Evolutionary conservation across 1,139 yeast species (phyloP).

Genomic region (Kurtzmaniella quercitrusa): DNA sequence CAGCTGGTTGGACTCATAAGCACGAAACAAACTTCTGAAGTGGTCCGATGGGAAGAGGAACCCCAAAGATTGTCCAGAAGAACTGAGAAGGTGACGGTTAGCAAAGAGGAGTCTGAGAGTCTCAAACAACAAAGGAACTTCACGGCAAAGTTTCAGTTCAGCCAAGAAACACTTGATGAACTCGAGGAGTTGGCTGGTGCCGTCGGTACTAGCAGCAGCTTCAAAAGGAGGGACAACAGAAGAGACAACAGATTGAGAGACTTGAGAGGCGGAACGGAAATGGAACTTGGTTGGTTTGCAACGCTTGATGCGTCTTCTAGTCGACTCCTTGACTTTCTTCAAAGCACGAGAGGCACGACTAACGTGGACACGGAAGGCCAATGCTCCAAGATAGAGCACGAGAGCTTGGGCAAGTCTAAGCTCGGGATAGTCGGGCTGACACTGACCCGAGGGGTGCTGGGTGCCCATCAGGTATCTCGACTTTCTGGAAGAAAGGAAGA

Average conservation of each 20-base stretch:
- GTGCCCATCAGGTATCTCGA: neutral
- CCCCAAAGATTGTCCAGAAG: neutral
- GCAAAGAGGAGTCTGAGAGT: neutral
- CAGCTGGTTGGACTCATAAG: no score
- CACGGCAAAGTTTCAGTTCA: neutral
- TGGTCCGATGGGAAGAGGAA: no score
- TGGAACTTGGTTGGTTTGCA: neutral
- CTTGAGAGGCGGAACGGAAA: neutral
- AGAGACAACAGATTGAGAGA: neutral
- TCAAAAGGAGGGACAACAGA: neutral
- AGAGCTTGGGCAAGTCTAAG: neutral
- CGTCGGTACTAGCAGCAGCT: neutral
- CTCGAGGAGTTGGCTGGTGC: neutral
- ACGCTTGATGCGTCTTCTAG: neutral
- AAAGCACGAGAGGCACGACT: neutral
- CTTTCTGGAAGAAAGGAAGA: neutral
- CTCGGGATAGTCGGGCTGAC: neutral
- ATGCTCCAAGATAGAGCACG: neutral
- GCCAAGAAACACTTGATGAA: neutral
- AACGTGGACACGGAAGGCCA: neutral
- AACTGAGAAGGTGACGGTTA: neutral
- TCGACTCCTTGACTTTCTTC: neutral
- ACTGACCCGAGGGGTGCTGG: neutral
- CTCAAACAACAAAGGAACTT: neutral
- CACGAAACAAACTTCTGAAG: no score